Evolutionary conservation across 805 yeast species (phyloP).

Genomic region (Debaryomyces castellii): DNA sequence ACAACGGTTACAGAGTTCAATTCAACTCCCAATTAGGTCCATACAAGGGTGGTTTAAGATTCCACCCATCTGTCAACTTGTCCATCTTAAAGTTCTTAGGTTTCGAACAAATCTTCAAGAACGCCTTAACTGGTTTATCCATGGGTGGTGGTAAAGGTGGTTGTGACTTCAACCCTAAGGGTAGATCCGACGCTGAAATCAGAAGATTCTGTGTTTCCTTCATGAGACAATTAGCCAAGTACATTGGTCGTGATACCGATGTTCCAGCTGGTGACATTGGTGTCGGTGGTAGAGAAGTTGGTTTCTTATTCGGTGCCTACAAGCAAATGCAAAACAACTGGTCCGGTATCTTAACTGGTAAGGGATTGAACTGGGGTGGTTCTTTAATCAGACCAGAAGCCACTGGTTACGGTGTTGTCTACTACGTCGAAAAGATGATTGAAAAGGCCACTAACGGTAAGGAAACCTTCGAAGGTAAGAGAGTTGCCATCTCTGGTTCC

Average conservation of each 20-base stretch:
- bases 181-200: slow-evolving; percentile 87
- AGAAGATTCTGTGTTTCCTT: slow-evolving; percentile 95
- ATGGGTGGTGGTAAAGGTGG: slow-evolving; percentile 99
- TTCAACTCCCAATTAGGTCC: slow-evolving; percentile 98
- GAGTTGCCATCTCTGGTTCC: slow-evolving; percentile 95
- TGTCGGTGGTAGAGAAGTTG: slow-evolving; percentile 95
- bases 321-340: slow-evolving; percentile 85
- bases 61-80: slow-evolving; percentile 95
- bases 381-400: slow-evolving; percentile 99
- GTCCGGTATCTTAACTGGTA: slow-evolving; percentile 98
- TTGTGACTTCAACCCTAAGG: slow-evolving; percentile 96
- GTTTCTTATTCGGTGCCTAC: slow-evolving; percentile 96
- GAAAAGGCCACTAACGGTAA: slow-evolving; percentile 87
- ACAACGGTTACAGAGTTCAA: slow-evolving; percentile 97
- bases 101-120: slow-evolving; percentile 97
- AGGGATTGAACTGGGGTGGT: slow-evolving; percentile 98
- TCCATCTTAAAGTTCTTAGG: slow-evolving; percentile 95
- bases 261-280: slow-evolving; percentile 99
- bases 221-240: slow-evolving; percentile 93
- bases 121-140: slow-evolving; percentile 93
- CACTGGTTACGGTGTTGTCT: slow-evolving; percentile 96
- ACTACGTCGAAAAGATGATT: slow-evolving; percentile 97
- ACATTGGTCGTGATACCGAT: slow-evolving; percentile 96
- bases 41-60: slow-evolving; percentile 97
- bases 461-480: slow-evolving; percentile 88